Evolutionary conservation across 2,329 filamentous ascomycete species (phyloP).

Genomic region (Cercospora sesami): DNA sequence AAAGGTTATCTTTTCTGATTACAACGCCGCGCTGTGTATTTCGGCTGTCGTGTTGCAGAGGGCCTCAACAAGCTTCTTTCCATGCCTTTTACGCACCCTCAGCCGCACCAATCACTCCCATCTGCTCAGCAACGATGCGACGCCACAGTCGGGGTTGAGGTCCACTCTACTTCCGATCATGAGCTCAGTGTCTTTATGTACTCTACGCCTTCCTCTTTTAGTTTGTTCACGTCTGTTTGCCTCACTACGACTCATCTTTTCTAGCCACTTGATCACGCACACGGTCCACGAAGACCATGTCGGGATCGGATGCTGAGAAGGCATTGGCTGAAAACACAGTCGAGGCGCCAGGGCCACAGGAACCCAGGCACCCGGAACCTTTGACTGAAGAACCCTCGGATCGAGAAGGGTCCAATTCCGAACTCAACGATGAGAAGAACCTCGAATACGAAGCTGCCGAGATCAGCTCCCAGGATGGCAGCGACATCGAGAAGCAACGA

Average conservation of each 20-base stretch:
- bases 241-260: background rate
- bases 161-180: constrained; percentile 8
- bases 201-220: constrained; percentile 7
- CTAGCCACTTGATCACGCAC: background rate
- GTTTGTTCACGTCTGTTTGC: background rate
- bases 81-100: constrained; percentile 8
- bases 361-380: constrained; percentile 41
- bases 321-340: constrained; percentile 20
- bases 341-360: constrained; percentile 23
- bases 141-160: constrained; percentile 9
- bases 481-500: constrained; percentile 28
- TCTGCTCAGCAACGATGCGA: constrained; percentile 5
- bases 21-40: background rate
- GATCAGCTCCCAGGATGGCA: constrained; percentile 26
- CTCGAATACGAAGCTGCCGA: constrained; percentile 35
- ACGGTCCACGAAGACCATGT: constrained; percentile 20
- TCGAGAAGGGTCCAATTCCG: constrained; percentile 40
- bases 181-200: constrained; percentile 11
- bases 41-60: background rate
- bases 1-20: background rate
- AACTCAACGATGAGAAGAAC: constrained; percentile 38
- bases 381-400: constrained; percentile 44
- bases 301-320: constrained; percentile 22
- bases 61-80: background rate
- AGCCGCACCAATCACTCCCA: constrained; percentile 13